Base-by-base conservation (phyloP, 768 basidiomycete genomes). In the Xanthoconium stramineum region DNA sequence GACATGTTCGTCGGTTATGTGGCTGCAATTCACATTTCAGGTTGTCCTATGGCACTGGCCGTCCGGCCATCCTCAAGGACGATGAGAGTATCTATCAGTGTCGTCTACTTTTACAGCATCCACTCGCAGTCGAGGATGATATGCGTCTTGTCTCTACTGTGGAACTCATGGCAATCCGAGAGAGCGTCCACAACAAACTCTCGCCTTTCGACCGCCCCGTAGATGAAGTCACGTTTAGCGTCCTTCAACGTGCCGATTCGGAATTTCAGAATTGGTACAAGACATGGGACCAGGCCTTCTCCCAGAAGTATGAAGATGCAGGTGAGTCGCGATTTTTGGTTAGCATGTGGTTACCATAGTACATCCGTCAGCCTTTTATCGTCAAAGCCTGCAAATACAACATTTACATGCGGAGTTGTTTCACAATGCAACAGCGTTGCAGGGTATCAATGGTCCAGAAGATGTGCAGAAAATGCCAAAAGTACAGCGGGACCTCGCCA, bases 111-210 rank as follows among this genome's bases (percentile, higher is more conserved):
- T 74, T 97, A 24, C 84, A 86, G 60, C 94, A 97, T 69, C 94
- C 94, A 37, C 74, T 96, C 30, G 83, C 91, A 14, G 90, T 96
- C 57, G 87, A 92, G 65, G 94, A 96, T 61, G 94, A 98, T 65
- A 94, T 93, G 83, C 88, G 94, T 55, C 83, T 98, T 14, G 91
- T 97, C 13, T 95, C 94, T 4, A 95, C 92, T 3, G 93, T 98
- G 29, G 94, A 98, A 65, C 80, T 96, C 53, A 93, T 94, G 82
- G 85, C 85, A 32, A 83, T 96, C 59, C 84, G 94, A 57, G 94
- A 96, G 65, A 82, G 88, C 28, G 80, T 95, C 2, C 87, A 94
- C 65, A 89, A 94, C 68, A 82, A 85, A 17, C 74, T 97, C 42
- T 83, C 86, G n/a, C 87, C 89, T 17, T 82, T 83, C 42, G 91